phyloP scores from a whole-genome alignment of 1,139 yeast species.

The Torulaspora pretoriensis region DNA sequence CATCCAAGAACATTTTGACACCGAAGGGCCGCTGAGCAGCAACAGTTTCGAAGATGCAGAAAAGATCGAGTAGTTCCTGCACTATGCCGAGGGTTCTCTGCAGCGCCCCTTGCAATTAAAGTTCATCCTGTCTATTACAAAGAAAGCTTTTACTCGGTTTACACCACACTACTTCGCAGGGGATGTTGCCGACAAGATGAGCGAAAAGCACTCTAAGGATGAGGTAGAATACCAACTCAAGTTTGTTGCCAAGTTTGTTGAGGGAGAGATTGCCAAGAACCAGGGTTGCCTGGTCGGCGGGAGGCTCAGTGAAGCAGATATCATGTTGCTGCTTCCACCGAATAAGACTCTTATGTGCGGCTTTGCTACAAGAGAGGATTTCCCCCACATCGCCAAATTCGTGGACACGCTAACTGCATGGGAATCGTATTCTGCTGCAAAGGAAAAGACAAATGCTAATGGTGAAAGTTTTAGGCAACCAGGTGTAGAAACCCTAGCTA shows the following conservation, averaged over 20 bases:
- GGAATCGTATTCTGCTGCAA: no score
- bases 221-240: slow-evolving; percentile 44
- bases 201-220: slow-evolving; percentile 43
- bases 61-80: slow-evolving; percentile 48
- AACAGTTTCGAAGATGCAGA: slow-evolving; percentile 38
- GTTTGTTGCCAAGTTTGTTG: slow-evolving; percentile 46
- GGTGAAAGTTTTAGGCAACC: no score
- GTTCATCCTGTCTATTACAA: slow-evolving; percentile 43
- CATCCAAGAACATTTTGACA: slow-evolving; percentile 43
- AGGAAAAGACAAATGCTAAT: slow-evolving; percentile 36
- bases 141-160: slow-evolving; percentile 44
- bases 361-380: no score
- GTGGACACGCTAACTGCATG: no score
- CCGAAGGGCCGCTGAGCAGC: slow-evolving; percentile 36
- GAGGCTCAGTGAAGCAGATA: no score
- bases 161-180: slow-evolving; percentile 44
- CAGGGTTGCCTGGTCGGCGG: no score
- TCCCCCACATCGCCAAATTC: no score
- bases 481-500: no score
- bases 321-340: no score
- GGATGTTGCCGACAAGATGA: slow-evolving; percentile 43
- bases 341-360: no score
- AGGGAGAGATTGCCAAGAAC: slow-evolving; percentile 39
- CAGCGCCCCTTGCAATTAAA: slow-evolving; percentile 46
- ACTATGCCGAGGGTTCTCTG: slow-evolving; percentile 59